Evolutionary conservation across 1,284 basidiomycete genomes (phyloP).

Genomic region (Melampsora larici-populina): DNA sequence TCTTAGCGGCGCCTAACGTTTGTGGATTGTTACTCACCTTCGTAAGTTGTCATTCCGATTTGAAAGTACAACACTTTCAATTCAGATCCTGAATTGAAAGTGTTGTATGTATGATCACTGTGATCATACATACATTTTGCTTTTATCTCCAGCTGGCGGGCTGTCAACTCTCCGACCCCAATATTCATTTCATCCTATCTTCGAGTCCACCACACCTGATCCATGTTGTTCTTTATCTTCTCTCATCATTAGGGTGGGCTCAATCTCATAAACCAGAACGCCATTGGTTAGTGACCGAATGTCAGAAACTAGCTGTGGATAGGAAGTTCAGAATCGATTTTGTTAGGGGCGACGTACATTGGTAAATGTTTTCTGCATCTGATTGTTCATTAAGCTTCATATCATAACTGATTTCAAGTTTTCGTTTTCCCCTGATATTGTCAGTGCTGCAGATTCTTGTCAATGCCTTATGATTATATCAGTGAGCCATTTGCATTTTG

Average conservation of each 20-base stretch:
- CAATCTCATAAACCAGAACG: constrained; percentile 62
- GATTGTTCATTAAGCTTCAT: not conserved
- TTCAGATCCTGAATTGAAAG: constrained; percentile 36
- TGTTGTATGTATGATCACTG: constrained; percentile 44
- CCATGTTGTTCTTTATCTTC: not conserved
- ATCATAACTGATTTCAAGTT: not conserved
- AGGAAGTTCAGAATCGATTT: constrained; percentile 23
- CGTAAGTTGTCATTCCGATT: constrained; percentile 15
- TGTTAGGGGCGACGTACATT: constrained; percentile 43
- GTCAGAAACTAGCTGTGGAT: constrained; percentile 22
- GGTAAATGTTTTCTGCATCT: constrained; percentile 5
- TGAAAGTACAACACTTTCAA: constrained; percentile 43
- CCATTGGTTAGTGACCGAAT: constrained; percentile 39
- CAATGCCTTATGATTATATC: too few relatives aligned
- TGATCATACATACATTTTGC: not conserved
- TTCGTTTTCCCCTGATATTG: not conserved
- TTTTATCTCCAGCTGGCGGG: not conserved
- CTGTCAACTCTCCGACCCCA: not conserved
- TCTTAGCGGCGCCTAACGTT: too few relatives aligned
- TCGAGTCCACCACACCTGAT: not conserved
- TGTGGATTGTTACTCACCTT: constrained; percentile 32
- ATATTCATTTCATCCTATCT: not conserved
- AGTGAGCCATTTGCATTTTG: too few relatives aligned
- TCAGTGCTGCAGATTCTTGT: constrained; percentile 38
- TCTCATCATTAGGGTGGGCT: constrained; percentile 53